These are phyloP conservation scores for Gloeophyllum trabeum DNA, from an alignment of 768 basidiomycete species.

Conservation along the genomic window DNA sequence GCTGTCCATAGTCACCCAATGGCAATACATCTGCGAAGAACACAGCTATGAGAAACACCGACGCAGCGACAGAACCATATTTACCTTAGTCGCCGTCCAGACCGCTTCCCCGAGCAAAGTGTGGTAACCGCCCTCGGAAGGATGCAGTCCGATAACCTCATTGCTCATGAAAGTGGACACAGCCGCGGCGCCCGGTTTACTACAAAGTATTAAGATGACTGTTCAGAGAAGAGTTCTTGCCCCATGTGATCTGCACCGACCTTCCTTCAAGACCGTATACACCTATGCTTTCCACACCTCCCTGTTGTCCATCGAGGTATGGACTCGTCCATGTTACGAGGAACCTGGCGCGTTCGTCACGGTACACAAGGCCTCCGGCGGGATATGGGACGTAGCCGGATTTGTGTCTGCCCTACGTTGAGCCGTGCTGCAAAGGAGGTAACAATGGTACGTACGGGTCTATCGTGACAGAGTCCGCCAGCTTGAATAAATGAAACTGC, in stretches of 20 bases:
- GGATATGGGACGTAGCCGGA: constrained; percentile 32
- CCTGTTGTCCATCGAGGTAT: constrained; percentile 17
- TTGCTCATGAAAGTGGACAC: constrained; percentile 26
- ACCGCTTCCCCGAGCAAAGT: constrained; percentile 25
- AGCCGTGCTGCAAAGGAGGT: too few relatives aligned
- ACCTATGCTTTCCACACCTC: constrained; percentile 25
- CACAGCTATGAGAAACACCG: too few relatives aligned
- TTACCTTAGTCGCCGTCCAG: constrained; percentile 26
- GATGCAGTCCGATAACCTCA: constrained; percentile 27
- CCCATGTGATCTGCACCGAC: too few relatives aligned
- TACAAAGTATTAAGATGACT: too few relatives aligned
- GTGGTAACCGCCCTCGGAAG: constrained; percentile 26
- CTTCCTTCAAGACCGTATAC: constrained; percentile 37
- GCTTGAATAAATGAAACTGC: constrained; percentile 16
- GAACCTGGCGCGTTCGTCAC: constrained; percentile 23
- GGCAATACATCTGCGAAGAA: too few relatives aligned
- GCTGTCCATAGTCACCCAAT: too few relatives aligned
- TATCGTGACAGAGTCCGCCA: constrained; percentile 27
- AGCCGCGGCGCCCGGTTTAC: constrained; percentile 35
- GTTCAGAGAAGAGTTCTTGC: too few relatives aligned
- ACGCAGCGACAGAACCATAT: too few relatives aligned
- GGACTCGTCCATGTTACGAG: constrained; percentile 26
- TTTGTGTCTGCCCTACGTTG: too few relatives aligned
- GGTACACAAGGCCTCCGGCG: constrained; percentile 28
- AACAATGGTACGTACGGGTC: too few relatives aligned